Base-by-base conservation (phyloP, 805 yeast species). In the Saccharomycodes ludwigii region DNA sequence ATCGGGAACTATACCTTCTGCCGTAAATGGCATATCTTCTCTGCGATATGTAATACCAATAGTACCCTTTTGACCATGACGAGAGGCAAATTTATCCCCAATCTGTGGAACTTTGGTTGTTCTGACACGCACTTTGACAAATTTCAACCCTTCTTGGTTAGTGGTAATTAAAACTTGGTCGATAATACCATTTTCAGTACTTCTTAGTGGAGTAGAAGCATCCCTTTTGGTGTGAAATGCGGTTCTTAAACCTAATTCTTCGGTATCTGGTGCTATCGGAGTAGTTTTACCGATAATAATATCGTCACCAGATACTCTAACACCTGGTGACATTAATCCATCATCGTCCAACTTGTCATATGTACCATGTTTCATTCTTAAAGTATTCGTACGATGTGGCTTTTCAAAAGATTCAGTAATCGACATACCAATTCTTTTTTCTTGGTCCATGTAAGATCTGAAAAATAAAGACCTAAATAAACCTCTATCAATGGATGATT, bases 61-160 rank as follows among this genome's bases (percentile, higher is more conserved):
- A 14, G 98, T 91, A 78, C 99, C 99, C 66, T 91, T 91, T 63
- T 91, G 99, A 57, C 99, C 99, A 69, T 91, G 98, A 65, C 98
- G 82, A 25, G 97, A 88, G 5, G 99, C 97, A 62, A 91, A 91
- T 62, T 91, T 91, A 61, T 91, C 99, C 60, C 99, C 99, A 60
- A 91, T 88, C 62, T 91, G 99, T 9, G 99, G 99, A 29, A 88
- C 71, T 62, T 93, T 91, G 4, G 99, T 91, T 1, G 98, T 91
- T 70, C 99, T 82, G 84, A 93, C 91, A 63, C 99, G 76, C 29
- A 91, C 97, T 63, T 91, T 91, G 32, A 91, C 97, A 46, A 91
- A 93, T 52, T 86, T 83, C 58, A 94, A 71, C 40, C 99, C 99
- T 59, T 91, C 99, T 51, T 94, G 96, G 59, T 91, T 91, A 4